Evolutionary conservation across 1,284 basidiomycete genomes (phyloP).

Genomic region (Veloboletus limbatus): DNA sequence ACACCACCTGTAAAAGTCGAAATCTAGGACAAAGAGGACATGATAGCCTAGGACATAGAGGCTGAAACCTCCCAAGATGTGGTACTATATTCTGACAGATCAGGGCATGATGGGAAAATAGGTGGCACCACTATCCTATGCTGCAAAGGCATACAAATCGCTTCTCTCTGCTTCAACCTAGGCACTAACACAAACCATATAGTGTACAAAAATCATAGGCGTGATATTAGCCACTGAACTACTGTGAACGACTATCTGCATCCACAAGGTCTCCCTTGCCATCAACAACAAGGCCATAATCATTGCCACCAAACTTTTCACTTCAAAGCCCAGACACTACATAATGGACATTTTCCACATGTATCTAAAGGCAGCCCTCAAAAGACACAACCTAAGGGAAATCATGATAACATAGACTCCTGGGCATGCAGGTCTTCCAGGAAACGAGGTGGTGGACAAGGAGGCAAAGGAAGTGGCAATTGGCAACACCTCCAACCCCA

Average conservation of each 20-base stretch:
- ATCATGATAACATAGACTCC: neutral
- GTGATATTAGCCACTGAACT: conserved; percentile 10
- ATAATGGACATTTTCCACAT: neutral
- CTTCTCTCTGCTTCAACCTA: conserved; percentile 2
- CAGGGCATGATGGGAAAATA: too few relatives aligned
- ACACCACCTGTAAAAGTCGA: too few relatives aligned
- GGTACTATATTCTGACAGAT: too few relatives aligned
- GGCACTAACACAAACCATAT: conserved; percentile 14
- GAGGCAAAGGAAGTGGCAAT: too few relatives aligned
- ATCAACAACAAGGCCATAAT: conserved; percentile 1
- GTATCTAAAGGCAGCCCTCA: neutral
- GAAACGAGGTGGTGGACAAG: neutral
- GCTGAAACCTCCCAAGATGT: too few relatives aligned
- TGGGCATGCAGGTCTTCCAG: neutral
- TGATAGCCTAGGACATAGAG: too few relatives aligned
- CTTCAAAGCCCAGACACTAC: neutral
- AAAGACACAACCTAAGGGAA: neutral
- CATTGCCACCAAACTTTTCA: neutral
- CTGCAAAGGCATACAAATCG: too few relatives aligned
- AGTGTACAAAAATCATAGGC: conserved; percentile 19
- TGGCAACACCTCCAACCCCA: too few relatives aligned
- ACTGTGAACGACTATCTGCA: too few relatives aligned
- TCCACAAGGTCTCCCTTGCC: neutral
- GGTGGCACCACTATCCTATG: too few relatives aligned
- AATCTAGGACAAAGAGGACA: too few relatives aligned